Evolutionary conservation across 2,329 filamentous ascomycete genomes (phyloP).

Genomic region (Scedosporium dehoogii): DNA sequence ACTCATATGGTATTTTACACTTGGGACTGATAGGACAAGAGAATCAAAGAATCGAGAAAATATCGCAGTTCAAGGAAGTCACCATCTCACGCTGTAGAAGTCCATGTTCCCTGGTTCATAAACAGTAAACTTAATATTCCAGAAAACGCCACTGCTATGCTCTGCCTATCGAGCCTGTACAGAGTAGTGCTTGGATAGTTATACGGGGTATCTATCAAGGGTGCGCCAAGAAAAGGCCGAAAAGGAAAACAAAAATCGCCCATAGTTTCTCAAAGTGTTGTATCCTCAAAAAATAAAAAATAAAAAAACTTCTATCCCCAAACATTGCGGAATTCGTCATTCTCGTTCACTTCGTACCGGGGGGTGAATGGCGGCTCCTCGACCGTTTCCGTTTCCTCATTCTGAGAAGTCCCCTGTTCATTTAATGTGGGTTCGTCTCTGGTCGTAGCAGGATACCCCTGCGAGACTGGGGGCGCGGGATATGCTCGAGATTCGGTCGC

Average conservation of each 20-base stretch:
- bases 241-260: neutral
- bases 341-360: constrained; percentile 21
- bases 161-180: neutral
- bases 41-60: neutral
- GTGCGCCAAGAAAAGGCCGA: neutral
- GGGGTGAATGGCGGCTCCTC: neutral
- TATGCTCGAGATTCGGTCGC: neutral
- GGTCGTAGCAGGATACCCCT: neutral
- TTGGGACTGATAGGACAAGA: too few relatives aligned
- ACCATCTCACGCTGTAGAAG: neutral
- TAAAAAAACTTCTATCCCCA: constrained; percentile 19
- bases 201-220: neutral
- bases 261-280: neutral
- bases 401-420: neutral
- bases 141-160: constrained; percentile 1
- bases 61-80: neutral
- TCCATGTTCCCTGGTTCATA: too few relatives aligned
- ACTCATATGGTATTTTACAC: too few relatives aligned
- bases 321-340: constrained; percentile 36
- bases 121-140: neutral
- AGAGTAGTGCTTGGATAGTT: neutral
- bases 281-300: neutral
- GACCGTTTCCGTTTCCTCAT: neutral
- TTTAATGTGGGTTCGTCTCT: neutral
- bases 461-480: neutral